A percentile compares a stretch with the other conserved stretches of the same genome.
phyloP scores from a whole-genome alignment of 768 basidiomycete species.

The Tulasnella sp. region DNA sequence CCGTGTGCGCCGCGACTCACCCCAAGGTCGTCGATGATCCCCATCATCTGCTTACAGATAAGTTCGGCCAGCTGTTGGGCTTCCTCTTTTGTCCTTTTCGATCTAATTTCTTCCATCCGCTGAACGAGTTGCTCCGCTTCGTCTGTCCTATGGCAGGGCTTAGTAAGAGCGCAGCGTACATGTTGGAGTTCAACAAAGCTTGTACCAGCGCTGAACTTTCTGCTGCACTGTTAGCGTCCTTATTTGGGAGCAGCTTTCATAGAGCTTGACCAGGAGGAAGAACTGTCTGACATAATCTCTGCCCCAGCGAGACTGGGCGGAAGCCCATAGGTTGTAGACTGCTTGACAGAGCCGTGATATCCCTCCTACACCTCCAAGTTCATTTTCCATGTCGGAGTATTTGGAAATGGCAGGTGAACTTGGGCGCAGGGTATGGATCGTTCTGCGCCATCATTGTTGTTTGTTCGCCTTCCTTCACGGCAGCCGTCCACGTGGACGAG shows the following conservation, averaged over 20 bases:
- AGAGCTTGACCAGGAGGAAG: not conserved
- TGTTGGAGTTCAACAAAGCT: not conserved
- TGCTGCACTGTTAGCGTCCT: not conserved
- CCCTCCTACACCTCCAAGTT: not conserved
- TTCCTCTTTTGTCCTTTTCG: not conserved
- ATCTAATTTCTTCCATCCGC: not conserved
- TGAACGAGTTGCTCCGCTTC: not conserved
- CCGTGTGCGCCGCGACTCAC: not conserved
- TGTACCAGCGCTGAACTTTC: not conserved
- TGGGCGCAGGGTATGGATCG: not conserved
- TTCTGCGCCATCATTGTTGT: not conserved
- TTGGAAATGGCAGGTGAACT: not conserved
- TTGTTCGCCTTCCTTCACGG: not conserved
- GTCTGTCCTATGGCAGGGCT: not conserved
- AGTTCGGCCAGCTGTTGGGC: not conserved
- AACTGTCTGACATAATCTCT: not conserved
- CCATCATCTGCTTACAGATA: not conserved
- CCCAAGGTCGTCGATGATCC: not conserved
- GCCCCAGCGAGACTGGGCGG: not conserved
- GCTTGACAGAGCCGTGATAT: not conserved
- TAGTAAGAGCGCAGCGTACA: not conserved
- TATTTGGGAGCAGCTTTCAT: not conserved
- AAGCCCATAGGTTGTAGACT: not conserved
- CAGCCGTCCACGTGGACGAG: too few relatives aligned
- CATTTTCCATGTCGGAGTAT: not conserved